These are phyloP conservation scores for Thraustochytrium striatum DNA, from an alignment of 352 stramenopile genomes.

Conservation along the genomic window DNA sequence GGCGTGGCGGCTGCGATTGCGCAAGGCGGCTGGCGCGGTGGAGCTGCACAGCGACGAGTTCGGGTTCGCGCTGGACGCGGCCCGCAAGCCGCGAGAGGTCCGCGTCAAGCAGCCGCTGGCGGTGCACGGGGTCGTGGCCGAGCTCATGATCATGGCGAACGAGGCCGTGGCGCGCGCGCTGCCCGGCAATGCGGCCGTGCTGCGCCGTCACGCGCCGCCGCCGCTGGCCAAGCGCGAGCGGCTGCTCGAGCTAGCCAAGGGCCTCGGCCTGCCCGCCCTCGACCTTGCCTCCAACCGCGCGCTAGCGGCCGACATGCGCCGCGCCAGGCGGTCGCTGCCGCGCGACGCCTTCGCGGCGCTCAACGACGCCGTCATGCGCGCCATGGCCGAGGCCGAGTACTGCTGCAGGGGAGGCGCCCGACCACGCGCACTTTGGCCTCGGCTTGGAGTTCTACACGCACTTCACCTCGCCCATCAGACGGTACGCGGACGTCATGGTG, in stretches of 20 bases:
- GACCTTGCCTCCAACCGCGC: background rate
- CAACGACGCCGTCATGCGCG: constrained; percentile 67
- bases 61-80: constrained; percentile 89
- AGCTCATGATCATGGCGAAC: constrained; percentile 99
- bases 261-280: background rate
- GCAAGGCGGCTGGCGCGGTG: constrained; percentile 90
- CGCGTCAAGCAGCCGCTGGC: constrained; percentile 82
- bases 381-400: constrained; percentile 97
- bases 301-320: constrained; percentile 2
- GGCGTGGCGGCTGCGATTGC: constrained; percentile 72
- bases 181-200: background rate
- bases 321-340: background rate
- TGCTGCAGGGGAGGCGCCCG: constrained; percentile 92
- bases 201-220: constrained; percentile 1
- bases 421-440: constrained; percentile 98
- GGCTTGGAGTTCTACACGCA: constrained; percentile 97
- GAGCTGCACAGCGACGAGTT: constrained; percentile 90
- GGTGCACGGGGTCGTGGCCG: constrained; percentile 92
- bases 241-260: constrained; percentile 13
- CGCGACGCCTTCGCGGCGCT: constrained; percentile 7
- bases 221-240: background rate
- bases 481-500: constrained; percentile 96
- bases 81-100: constrained; percentile 88
- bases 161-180: constrained; percentile 88
- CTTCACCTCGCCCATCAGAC: constrained; percentile 98